These are phyloP conservation scores for Fomitopsis palustris DNA, from an alignment of 1,284 basidiomycete species.

Conservation along the genomic window DNA sequence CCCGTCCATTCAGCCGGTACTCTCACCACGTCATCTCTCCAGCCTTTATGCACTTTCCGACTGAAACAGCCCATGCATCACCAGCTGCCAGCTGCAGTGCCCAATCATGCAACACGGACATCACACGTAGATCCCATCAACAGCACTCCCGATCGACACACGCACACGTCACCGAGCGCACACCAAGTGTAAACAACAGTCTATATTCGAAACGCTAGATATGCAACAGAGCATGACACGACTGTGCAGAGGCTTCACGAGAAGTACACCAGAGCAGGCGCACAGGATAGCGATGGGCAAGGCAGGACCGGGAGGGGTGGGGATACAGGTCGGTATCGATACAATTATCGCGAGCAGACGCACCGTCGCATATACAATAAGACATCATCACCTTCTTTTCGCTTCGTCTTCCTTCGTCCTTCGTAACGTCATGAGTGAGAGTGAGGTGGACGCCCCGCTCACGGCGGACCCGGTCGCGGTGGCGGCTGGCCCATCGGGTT, in stretches of 20 bases:
- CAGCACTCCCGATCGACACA: too few species aligned
- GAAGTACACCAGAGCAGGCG: not conserved
- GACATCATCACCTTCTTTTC: not conserved
- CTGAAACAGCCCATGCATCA: too few species aligned
- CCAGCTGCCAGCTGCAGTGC: too few species aligned
- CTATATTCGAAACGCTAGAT: not conserved
- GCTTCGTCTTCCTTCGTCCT: too few species aligned
- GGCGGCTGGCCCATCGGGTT: constrained; percentile 4
- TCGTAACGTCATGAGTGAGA: not conserved
- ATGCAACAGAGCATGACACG: not conserved
- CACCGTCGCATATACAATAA: not conserved
- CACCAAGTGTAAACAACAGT: too few species aligned
- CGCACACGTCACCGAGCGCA: not conserved
- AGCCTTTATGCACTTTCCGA: too few species aligned
- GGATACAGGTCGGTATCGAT: constrained; percentile 1
- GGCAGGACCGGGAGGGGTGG: not conserved
- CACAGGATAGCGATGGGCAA: not conserved
- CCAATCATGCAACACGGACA: too few species aligned
- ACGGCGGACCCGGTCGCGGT: not conserved
- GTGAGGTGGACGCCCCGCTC: not conserved
- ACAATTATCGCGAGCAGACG: not conserved
- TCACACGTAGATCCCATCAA: too few species aligned
- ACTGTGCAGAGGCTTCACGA: not conserved
- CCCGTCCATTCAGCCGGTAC: too few species aligned
- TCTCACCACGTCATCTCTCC: too few species aligned